Evolutionary conservation across 805 yeast genomes (phyloP).

Genomic region (Metschnikowia colocasiae): DNA sequence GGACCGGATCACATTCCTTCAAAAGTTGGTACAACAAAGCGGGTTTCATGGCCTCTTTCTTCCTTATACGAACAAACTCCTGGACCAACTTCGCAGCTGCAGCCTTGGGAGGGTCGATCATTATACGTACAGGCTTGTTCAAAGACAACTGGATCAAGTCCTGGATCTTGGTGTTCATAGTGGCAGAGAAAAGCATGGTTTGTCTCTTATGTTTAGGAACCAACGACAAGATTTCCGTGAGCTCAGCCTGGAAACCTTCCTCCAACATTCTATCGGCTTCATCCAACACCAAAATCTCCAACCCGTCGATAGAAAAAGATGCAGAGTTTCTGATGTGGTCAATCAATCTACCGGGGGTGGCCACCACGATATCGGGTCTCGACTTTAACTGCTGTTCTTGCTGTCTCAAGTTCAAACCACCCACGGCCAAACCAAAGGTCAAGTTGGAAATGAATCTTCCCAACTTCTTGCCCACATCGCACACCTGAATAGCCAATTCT

Average conservation of each 20-base stretch:
- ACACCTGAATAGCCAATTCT: constrained; percentile 94
- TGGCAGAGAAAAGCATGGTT: constrained; percentile 92
- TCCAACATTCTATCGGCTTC: constrained; percentile 99
- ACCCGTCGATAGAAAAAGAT: constrained; percentile 82
- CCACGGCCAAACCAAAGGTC: constrained; percentile 93
- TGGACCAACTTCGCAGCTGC: constrained; percentile 89
- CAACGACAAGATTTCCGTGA: constrained; percentile 82
- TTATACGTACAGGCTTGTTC: constrained; percentile 85
- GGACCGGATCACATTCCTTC: constrained; percentile 58
- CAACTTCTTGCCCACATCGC: constrained; percentile 86
- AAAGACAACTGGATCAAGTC: constrained; percentile 83
- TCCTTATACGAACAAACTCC: constrained; percentile 92
- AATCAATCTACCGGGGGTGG: constrained; percentile 98
- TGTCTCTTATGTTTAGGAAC: constrained; percentile 86
- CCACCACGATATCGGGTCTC: constrained; percentile 94
- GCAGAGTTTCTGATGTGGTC: constrained; percentile 96
- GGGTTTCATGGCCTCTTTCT: constrained; percentile 79
- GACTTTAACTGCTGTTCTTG: constrained; percentile 92
- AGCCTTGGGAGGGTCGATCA: constrained; percentile 95
- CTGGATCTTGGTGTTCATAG: constrained; percentile 93
- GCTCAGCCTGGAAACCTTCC: constrained; percentile 96
- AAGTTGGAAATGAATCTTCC: constrained; percentile 72
- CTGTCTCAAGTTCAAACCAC: constrained; percentile 92
- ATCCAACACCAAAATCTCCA: constrained; percentile 90
- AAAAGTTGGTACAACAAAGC: constrained; percentile 74